Evolutionary conservation across 768 basidiomycete genomes (phyloP).

Genomic region (Amanita subjunquillea): DNA sequence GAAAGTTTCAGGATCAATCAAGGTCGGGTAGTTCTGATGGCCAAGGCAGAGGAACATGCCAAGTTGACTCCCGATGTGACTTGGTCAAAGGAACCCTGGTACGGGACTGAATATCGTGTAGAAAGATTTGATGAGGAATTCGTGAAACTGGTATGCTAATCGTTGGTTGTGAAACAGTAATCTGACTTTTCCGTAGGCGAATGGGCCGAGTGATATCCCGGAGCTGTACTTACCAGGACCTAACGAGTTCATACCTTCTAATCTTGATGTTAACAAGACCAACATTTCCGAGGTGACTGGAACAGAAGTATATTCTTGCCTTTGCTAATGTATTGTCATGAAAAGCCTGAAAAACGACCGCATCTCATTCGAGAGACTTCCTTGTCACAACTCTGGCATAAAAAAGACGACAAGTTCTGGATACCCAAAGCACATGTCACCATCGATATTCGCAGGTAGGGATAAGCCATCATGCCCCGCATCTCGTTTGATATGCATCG

Average conservation of each 20-base stretch:
- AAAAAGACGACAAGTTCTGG: conserved; percentile 97
- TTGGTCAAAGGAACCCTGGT: conserved; percentile 84
- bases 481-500: neutral
- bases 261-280: conserved; percentile 74
- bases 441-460: conserved; percentile 67
- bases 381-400: conserved; percentile 80
- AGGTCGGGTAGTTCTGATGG: conserved; percentile 69
- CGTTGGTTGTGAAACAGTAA: neutral
- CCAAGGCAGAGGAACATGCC: conserved; percentile 54
- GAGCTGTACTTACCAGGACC: conserved; percentile 74
- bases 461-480: conserved; percentile 1
- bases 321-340: conserved; percentile 5
- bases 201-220: conserved; percentile 47
- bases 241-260: conserved; percentile 86
- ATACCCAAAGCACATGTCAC: conserved; percentile 78
- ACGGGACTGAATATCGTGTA: conserved; percentile 83
- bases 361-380: conserved; percentile 64
- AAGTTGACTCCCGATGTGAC: conserved; percentile 29
- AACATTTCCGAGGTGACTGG: conserved; percentile 48
- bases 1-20: conserved; percentile 45
- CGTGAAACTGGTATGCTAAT: conserved; percentile 33
- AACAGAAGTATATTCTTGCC: neutral
- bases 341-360: conserved; percentile 66
- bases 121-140: conserved; percentile 58
- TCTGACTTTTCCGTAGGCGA: conserved; percentile 34